Conservation (phyloP, 2,329 filamentous ascomycete genomes). For the Kalaharituber pfeilii region DNA sequence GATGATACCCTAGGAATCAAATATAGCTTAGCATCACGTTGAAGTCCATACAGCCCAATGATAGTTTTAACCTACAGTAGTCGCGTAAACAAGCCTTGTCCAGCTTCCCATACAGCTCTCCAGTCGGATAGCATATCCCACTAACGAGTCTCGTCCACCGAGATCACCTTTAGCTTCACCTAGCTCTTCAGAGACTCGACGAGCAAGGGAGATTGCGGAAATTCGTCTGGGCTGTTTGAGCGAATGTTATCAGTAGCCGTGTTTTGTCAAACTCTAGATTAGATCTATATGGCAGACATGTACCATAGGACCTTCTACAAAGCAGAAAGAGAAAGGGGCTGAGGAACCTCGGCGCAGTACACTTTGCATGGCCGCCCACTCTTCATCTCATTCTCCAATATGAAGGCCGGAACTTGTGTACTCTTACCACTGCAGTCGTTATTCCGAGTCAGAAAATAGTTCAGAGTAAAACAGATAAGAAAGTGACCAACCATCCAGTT, state of each 20-base stretch:
- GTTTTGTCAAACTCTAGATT: not conserved
- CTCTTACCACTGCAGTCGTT: slow-evolving; percentile 73
- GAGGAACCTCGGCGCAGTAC: slow-evolving; percentile 59
- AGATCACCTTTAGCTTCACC: slow-evolving; percentile 70
- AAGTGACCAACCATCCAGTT: slow-evolving; percentile 51
- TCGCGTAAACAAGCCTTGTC: slow-evolving; percentile 79
- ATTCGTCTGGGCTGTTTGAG: slow-evolving; percentile 54
- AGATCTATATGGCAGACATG: too few species aligned
- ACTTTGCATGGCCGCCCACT: slow-evolving; percentile 73
- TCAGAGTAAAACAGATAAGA: not conserved
- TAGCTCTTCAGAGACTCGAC: slow-evolving; percentile 84
- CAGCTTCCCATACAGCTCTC: slow-evolving; percentile 71
- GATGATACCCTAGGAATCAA: slow-evolving; percentile 64
- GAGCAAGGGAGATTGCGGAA: slow-evolving; percentile 83
- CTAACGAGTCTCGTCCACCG: slow-evolving; percentile 64
- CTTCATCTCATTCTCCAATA: slow-evolving; percentile 73
- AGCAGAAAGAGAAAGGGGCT: not conserved
- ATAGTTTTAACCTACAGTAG: slow-evolving; percentile 32
- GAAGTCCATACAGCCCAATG: not conserved
- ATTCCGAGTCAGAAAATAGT: slow-evolving; percentile 4
- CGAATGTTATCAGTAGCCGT: not conserved
- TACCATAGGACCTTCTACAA: not conserved
- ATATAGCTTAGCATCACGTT: not conserved
- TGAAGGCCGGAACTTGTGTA: slow-evolving; percentile 87
- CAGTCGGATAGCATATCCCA: slow-evolving; percentile 86